phyloP scores from a whole-genome alignment of 768 basidiomycete species.

The Polyporus arcularius region DNA sequence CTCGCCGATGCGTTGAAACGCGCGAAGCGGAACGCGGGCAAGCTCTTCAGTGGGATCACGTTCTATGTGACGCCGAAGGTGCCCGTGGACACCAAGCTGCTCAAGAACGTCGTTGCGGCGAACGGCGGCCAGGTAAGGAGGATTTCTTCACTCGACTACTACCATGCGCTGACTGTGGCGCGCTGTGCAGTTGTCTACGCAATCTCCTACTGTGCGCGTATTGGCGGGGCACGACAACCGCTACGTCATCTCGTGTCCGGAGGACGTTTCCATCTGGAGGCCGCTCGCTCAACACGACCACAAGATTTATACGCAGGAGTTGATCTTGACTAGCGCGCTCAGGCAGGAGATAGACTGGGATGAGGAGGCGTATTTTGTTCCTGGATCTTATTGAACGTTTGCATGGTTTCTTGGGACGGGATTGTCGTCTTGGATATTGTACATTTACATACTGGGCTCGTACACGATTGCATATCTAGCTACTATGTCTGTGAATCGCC shows the following conservation, averaged over 20 bases:
- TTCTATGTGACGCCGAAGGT: constrained; percentile 80
- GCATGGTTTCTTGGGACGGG: background rate
- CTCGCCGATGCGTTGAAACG: constrained; percentile 60
- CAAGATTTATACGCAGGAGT: constrained; percentile 68
- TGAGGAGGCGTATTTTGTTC: constrained; percentile 24
- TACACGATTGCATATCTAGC: no score
- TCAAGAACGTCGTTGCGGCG: constrained; percentile 69
- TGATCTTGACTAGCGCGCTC: constrained; percentile 64
- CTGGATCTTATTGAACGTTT: constrained; percentile 3
- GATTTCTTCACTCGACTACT: background rate
- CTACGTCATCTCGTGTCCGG: constrained; percentile 65
- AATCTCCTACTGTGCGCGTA: constrained; percentile 56
- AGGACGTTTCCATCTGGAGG: constrained; percentile 68
- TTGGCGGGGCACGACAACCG: constrained; percentile 51
- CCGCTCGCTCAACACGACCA: constrained; percentile 52
- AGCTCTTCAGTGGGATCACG: constrained; percentile 60
- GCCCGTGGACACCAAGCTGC: constrained; percentile 53
- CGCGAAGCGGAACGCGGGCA: constrained; percentile 53
- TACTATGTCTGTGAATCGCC: no score
- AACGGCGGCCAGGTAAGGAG: constrained; percentile 71
- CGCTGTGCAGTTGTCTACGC: constrained; percentile 40
- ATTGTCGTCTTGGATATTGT: background rate
- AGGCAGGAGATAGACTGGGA: constrained; percentile 72
- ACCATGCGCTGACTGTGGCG: background rate
- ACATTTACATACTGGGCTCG: background rate